Evolutionary conservation across 1,284 basidiomycete species (phyloP).

Genomic region (Austroboletus novae-zelandiae): DNA sequence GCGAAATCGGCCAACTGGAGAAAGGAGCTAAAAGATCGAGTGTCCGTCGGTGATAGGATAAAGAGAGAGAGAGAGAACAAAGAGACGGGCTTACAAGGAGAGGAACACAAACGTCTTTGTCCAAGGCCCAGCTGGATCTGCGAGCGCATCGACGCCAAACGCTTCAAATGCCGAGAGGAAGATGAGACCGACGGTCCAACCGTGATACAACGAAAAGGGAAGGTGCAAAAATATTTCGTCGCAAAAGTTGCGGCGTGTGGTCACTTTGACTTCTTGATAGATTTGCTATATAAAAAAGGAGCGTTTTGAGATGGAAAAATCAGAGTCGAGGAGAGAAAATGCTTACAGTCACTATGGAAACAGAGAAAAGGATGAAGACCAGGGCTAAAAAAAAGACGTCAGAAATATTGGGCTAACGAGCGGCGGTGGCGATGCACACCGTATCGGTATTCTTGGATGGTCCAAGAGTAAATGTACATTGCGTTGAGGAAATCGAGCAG

Average conservation of each 20-base stretch:
- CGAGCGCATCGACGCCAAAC: slow-evolving; percentile 78
- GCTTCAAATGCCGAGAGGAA: slow-evolving; percentile 88
- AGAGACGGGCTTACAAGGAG: slow-evolving; percentile 55
- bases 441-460: slow-evolving; percentile 66
- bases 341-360: slow-evolving; percentile 68
- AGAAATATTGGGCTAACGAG: background rate
- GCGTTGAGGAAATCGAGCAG: slow-evolving; percentile 82
- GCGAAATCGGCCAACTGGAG: slow-evolving; percentile 87
- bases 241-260: slow-evolving; percentile 56
- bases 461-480: slow-evolving; percentile 84
- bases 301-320: background rate
- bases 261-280: slow-evolving; percentile 88
- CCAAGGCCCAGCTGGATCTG: slow-evolving; percentile 74
- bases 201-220: slow-evolving; percentile 92
- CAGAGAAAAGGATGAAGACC: slow-evolving; percentile 80
- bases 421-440: slow-evolving; percentile 36
- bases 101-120: slow-evolving; percentile 92
- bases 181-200: slow-evolving; percentile 89
- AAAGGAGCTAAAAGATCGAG: slow-evolving; percentile 58
- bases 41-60: background rate
- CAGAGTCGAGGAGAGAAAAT: background rate
- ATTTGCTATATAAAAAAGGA: slow-evolving; percentile 55
- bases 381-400: slow-evolving; percentile 52
- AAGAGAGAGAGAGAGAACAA: background rate
- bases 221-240: slow-evolving; percentile 83